These are phyloP conservation scores for Corynascus novoguineensis DNA, from an alignment of 495 filamentous ascomycete genomes.

Conservation along the genomic window DNA sequence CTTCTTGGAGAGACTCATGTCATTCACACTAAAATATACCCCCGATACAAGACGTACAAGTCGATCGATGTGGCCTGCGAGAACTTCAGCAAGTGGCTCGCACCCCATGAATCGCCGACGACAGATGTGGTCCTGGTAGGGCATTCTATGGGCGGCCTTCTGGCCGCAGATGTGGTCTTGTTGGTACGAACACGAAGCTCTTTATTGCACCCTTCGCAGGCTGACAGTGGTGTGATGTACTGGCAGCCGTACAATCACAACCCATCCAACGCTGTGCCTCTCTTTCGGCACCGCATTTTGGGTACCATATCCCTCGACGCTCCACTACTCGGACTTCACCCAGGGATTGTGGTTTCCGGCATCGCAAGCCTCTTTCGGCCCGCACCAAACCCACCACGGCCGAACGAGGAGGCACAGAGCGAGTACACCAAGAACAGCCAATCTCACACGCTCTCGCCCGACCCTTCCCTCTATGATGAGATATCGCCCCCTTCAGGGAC, in stretches of 20 bases:
- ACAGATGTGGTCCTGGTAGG: conserved; percentile 82
- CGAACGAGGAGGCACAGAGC: conserved; percentile 6
- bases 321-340: conserved; percentile 84
- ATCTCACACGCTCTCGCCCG: conserved; percentile 25
- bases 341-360: conserved; percentile 74
- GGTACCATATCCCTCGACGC: conserved; percentile 83
- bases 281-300: conserved; percentile 69
- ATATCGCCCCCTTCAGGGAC: conserved; percentile 27
- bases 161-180: conserved; percentile 74
- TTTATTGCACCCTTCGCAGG: background rate
- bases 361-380: conserved; percentile 69
- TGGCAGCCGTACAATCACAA: background rate
- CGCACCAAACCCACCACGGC: conserved; percentile 37
- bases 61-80: conserved; percentile 66
- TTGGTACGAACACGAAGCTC: conserved; percentile 32
- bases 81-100: conserved; percentile 78
- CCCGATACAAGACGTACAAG: conserved; percentile 78
- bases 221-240: too few relatives aligned
- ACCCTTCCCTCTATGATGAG: conserved; percentile 34
- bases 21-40: conserved; percentile 88
- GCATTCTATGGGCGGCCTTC: conserved; percentile 84
- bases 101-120: conserved; percentile 64
- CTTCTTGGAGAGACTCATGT: conserved; percentile 65
- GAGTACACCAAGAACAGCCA: background rate
- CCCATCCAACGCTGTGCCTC: conserved; percentile 15